Evolutionary conservation across 1,284 basidiomycete species (phyloP), one percentile per base, ranked within the genome.

Genomic region (Naganishia sp.): DNA sequence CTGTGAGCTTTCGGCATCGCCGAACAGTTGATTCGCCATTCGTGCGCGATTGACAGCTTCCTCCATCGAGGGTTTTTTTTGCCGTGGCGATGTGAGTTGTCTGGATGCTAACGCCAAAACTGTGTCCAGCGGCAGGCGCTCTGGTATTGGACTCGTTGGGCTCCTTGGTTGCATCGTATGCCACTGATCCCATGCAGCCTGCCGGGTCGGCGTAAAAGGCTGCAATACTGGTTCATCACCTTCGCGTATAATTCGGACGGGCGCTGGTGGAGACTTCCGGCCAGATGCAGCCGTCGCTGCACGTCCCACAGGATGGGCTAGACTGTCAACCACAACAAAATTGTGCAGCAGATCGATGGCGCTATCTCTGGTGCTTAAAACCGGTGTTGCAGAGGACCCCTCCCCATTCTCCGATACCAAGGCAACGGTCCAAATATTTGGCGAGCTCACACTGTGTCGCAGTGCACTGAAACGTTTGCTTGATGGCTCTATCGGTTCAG

Each of bases 21-120:
- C 49, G 21, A 63, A 61, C 47, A 65, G 25, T 64, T 60, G 53
- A 18, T 63, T 58, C 7, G 66, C 55, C 6, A 61, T 55, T 47
- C 67, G 49, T 21, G 67, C 67, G 23, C 67, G 63, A 45, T 61
- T 62, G 10, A 68, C 64, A 5, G 64, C 67, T 46, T 68, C 67
- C 49, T 68, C 67, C 43, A 68, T 61, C 25, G 67, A 66, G 5
- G 67, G 47, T 17, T 61, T 61, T 53, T 65, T 68, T 21, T 65
- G 63, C n/a, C 63, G n/a, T 10, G 67, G 63, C 2, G 63, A 63
- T 7, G 46, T 52, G 3, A 32, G 13, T n/a, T 60, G 42, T 23
- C 67, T 58, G 7, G 53, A 61, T 4, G 60, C 67, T 15, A 68
- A 45, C 11, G 63, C 63, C 21, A 50, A 17, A 15, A 61, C 63